Conservation (phyloP, 208 protist genomes). For the Wallacemonas sp. region DNA sequence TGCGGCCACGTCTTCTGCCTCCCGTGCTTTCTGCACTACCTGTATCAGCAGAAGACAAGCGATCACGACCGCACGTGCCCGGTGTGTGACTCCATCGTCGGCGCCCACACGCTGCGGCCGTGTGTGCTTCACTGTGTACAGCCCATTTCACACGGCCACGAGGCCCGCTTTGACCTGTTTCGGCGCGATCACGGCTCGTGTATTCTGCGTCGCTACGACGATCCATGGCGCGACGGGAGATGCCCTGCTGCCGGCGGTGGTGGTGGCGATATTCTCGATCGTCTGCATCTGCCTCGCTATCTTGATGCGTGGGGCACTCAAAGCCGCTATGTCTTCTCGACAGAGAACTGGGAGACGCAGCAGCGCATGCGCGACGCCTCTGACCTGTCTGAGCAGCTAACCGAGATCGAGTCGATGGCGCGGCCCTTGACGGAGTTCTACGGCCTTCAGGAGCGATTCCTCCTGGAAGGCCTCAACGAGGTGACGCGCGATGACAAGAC, state of each 20-base stretch:
- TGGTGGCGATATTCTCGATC: background rate
- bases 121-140: slow-evolving; percentile 52
- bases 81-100: slow-evolving; percentile 69
- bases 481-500: slow-evolving; percentile 46
- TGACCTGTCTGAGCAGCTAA: slow-evolving; percentile 53
- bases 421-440: slow-evolving; percentile 62
- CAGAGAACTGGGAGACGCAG: slow-evolving; percentile 42
- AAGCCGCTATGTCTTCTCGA: slow-evolving; percentile 77
- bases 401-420: slow-evolving; percentile 29
- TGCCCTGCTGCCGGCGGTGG: background rate
- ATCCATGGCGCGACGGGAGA: slow-evolving; percentile 27
- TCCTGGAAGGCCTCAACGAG: slow-evolving; percentile 60
- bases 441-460: slow-evolving; percentile 40
- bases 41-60: slow-evolving; percentile 42
- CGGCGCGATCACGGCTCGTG: slow-evolving; percentile 52
- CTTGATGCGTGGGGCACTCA: slow-evolving; percentile 48
- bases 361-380: slow-evolving; percentile 50
- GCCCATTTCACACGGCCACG: slow-evolving; percentile 25
- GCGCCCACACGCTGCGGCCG: slow-evolving; percentile 48
- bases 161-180: slow-evolving; percentile 71
- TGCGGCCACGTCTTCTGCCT: slow-evolving; percentile 87
- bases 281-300: slow-evolving; percentile 46
- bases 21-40: slow-evolving; percentile 75
- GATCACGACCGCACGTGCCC: slow-evolving; percentile 66
- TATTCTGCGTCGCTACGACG: slow-evolving; percentile 71